Percentiles rank a stretch among this genome's conserved stretches.
These are phyloP conservation scores for Baorangia bicolor DNA, from an alignment of 768 basidiomycete species.

Conservation along the genomic window DNA sequence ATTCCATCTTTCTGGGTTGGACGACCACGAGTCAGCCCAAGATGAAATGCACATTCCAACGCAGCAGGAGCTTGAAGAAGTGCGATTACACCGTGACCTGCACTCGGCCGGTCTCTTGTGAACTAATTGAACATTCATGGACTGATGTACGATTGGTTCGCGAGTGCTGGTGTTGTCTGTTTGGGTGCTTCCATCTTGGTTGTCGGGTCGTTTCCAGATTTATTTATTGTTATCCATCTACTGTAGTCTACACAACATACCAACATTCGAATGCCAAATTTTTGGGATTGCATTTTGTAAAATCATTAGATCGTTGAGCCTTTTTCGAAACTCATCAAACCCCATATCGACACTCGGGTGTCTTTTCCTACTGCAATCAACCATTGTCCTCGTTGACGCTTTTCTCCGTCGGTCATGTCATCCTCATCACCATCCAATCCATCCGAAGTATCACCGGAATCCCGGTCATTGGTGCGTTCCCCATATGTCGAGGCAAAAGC, in stretches of 20 bases:
- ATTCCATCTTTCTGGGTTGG: conserved; percentile 46
- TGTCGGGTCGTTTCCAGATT: background rate
- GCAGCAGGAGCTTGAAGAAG: conserved; percentile 39
- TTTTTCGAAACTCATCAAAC: conserved; percentile 44
- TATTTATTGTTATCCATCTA: conserved; percentile 19
- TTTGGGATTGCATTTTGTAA: background rate
- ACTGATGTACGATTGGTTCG: conserved; percentile 9
- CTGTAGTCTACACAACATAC: conserved; percentile 19
- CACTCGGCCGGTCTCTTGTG: conserved; percentile 55
- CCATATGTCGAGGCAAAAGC: conserved; percentile 53
- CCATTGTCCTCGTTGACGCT: conserved; percentile 54
- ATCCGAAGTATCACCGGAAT: background rate
- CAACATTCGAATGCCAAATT: background rate
- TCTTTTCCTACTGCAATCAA: conserved; percentile 67
- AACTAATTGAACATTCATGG: background rate
- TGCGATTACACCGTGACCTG: conserved; percentile 48
- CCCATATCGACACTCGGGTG: conserved; percentile 70
- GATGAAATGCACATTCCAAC: conserved; percentile 22
- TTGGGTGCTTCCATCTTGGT: background rate
- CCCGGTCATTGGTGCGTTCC: conserved; percentile 10
- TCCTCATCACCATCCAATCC: conserved; percentile 32
- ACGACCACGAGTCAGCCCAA: conserved; percentile 13
- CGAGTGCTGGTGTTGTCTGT: background rate
- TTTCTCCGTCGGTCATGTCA: conserved; percentile 46
- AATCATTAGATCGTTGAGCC: background rate